Percentiles rank a stretch among this genome's conserved stretches.
These are phyloP conservation scores for Suillus decipiens DNA, from an alignment of 768 basidiomycete species.

Conservation along the genomic window DNA sequence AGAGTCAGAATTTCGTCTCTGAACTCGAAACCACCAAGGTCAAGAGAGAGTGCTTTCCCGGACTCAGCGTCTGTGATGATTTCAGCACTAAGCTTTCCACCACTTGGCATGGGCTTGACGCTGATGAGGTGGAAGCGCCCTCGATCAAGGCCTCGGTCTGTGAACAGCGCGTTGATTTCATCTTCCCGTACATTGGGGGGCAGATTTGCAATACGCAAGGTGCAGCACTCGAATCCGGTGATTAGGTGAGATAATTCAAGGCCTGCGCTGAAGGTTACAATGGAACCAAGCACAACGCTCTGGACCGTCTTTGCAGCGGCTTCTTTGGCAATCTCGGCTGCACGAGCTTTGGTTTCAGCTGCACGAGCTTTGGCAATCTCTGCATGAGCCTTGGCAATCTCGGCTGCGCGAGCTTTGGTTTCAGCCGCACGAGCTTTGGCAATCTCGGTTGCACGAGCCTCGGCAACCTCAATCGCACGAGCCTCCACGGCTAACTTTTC, in stretches of 20 bases:
- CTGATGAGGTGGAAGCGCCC: constrained; percentile 36
- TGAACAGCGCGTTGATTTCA: constrained; percentile 47
- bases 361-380: neutral
- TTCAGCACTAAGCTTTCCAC: constrained; percentile 39
- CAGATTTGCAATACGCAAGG: constrained; percentile 47
- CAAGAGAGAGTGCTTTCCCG: constrained; percentile 41
- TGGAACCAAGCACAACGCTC: constrained; percentile 45
- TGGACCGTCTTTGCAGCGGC: constrained; percentile 46
- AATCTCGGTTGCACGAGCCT: neutral
- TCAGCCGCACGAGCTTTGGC: neutral
- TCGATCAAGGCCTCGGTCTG: constrained; percentile 42
- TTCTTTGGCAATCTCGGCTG: constrained; percentile 19
- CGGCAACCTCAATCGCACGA: neutral
- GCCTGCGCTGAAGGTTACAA: constrained; percentile 54
- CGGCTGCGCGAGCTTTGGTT: neutral
- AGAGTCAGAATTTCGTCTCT: constrained; percentile 43
- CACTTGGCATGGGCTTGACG: constrained; percentile 27
- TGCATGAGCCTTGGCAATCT: neutral
- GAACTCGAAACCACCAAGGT: constrained; percentile 52
- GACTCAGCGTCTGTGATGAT: constrained; percentile 44
- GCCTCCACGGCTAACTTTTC: neutral
- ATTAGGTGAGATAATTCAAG: constrained; percentile 45
- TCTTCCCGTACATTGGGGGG: constrained; percentile 39
- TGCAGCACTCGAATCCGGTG: constrained; percentile 54
- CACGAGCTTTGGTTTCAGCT: neutral